Evolutionary conservation across 2,329 filamentous ascomycete species (phyloP).

Genomic region (Sclerotinia sclerotiorum): DNA sequence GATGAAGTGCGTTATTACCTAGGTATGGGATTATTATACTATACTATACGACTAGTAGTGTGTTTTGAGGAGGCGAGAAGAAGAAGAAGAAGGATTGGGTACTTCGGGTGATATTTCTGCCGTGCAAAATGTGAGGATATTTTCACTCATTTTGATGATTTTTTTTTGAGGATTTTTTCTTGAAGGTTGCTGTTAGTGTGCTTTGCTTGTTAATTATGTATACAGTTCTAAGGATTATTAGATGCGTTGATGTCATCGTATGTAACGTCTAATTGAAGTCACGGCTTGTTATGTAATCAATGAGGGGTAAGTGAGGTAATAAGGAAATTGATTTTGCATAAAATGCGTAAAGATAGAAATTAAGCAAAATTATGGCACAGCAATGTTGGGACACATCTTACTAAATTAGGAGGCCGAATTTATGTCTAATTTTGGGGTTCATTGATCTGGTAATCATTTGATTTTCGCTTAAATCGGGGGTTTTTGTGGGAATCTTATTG

Average conservation of each 20-base stretch:
- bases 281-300: slow-evolving; percentile 10
- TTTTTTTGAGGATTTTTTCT: neutral
- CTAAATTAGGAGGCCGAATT: neutral
- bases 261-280: neutral
- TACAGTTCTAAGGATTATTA: neutral
- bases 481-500: no score
- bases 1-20: neutral
- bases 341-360: neutral
- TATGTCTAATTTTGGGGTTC: neutral
- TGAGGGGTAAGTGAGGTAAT: neutral
- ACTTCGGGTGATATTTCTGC: slow-evolving; percentile 4
- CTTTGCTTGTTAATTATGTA: neutral
- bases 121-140: slow-evolving; percentile 1
- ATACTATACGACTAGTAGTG: no score
- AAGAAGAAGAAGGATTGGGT: neutral
- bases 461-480: slow-evolving; percentile 7
- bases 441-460: neutral
- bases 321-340: neutral
- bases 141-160: neutral
- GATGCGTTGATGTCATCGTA: neutral
- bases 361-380: neutral
- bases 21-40: neutral
- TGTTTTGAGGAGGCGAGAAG: neutral
- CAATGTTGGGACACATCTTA: neutral
- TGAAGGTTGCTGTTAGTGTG: neutral